A percentile compares a stretch with the other conserved stretches of the same genome.
These are phyloP conservation scores for Melampsora americana DNA, from an alignment of 1,284 basidiomycete genomes.

Conservation along the genomic window DNA sequence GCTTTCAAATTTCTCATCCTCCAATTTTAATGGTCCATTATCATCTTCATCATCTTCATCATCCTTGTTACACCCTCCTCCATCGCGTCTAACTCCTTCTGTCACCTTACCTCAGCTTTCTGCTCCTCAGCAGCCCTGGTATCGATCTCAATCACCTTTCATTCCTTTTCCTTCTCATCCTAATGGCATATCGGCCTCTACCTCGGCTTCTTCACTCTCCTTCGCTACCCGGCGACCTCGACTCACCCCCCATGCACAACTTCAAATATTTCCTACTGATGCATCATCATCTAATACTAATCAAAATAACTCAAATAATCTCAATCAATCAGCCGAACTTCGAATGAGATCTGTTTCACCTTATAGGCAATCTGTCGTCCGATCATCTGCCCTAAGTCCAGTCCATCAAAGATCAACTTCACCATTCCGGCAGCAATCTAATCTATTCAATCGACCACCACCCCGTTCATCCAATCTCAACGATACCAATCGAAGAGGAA, in stretches of 20 bases:
- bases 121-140: conserved; percentile 4
- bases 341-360: conserved; percentile 25
- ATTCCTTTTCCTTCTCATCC: conserved; percentile 4
- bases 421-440: background rate
- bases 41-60: background rate
- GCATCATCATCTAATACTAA: background rate
- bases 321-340: background rate
- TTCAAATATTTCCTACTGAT: background rate
- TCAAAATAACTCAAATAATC: conserved; percentile 25
- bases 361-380: background rate
- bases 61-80: background rate
- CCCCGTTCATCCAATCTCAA: background rate
- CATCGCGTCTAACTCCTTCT: background rate
- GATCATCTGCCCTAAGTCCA: background rate
- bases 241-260: background rate
- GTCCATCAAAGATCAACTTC: background rate
- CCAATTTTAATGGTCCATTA: background rate
- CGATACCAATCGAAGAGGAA: background rate
- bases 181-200: background rate
- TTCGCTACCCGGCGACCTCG: background rate
- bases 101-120: background rate
- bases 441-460: background rate
- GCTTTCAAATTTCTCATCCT: background rate
- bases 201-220: conserved; percentile 6
- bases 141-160: conserved; percentile 38